Conservation (phyloP, 164 flowering plant genomes). For the Sedum album region DNA sequence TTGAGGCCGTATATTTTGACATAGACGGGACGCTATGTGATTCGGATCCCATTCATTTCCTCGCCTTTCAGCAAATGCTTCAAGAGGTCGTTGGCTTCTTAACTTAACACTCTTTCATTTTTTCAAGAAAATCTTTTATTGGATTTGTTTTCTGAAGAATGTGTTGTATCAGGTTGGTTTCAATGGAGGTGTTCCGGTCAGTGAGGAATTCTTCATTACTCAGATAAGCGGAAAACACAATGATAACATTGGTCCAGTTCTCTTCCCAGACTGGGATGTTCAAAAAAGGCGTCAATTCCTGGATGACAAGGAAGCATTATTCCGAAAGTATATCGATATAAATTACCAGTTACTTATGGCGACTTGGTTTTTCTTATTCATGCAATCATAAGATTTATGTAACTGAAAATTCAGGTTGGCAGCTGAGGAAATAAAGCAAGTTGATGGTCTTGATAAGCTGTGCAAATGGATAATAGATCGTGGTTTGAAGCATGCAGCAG, state of each 20-base stretch:
- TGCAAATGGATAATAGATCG: slow-evolving; percentile 56
- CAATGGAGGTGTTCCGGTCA: slow-evolving; percentile 66
- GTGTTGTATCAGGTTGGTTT: slow-evolving; percentile 41
- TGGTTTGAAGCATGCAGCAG: slow-evolving; percentile 69
- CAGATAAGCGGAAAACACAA: slow-evolving; percentile 56
- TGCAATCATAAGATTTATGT: background rate
- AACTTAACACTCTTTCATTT: background rate
- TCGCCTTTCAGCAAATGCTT: slow-evolving; percentile 61
- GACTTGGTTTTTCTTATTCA: background rate
- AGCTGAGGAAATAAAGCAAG: slow-evolving; percentile 35
- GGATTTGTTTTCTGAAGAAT: background rate
- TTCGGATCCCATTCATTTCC: slow-evolving; percentile 68
- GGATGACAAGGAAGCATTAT: slow-evolving; percentile 64
- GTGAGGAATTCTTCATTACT: slow-evolving; percentile 45
- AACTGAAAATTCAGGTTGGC: slow-evolving; percentile 43
- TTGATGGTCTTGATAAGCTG: slow-evolving; percentile 43
- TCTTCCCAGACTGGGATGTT: slow-evolving; percentile 57
- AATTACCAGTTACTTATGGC: background rate
- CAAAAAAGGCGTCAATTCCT: slow-evolving; percentile 33
- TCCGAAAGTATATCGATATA: background rate
- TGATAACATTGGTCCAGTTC: slow-evolving; percentile 32
- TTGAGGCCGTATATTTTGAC: slow-evolving; percentile 68
- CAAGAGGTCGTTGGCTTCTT: slow-evolving; percentile 37
- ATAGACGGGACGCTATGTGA: slow-evolving; percentile 80
- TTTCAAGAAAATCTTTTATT: background rate